phyloP scores from a whole-genome alignment of 768 basidiomycete species.

The Russula sp. region DNA sequence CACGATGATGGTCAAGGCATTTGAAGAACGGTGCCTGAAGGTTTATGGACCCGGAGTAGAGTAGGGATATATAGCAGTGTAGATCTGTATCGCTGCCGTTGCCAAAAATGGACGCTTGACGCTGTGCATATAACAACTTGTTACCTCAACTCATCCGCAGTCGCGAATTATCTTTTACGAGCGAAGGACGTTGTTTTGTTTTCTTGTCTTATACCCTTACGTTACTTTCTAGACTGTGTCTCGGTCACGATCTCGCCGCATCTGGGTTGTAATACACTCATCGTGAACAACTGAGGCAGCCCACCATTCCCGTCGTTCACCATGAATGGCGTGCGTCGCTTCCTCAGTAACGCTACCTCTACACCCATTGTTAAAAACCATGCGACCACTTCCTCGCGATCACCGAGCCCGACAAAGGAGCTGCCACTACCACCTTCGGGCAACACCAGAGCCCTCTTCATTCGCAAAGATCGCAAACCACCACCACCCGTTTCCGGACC shows the following conservation, averaged over 20 bases:
- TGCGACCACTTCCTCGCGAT: conserved; percentile 22
- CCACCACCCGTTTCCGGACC: conserved; percentile 28
- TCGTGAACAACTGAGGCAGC: not conserved
- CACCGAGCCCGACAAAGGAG: conserved; percentile 22
- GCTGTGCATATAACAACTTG: not conserved
- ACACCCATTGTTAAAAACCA: not conserved
- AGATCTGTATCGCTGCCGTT: not conserved
- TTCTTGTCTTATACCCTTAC: not conserved
- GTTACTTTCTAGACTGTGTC: not conserved
- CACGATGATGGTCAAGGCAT: conserved; percentile 85
- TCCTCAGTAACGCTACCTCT: conserved; percentile 23
- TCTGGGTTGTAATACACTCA: not conserved
- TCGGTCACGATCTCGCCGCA: not conserved
- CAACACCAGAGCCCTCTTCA: conserved; percentile 23
- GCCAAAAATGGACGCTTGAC: not conserved
- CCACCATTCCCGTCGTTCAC: not conserved
- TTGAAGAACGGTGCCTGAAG: conserved; percentile 74
- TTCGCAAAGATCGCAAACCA: conserved; percentile 23
- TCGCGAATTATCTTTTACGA: not conserved
- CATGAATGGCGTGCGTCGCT: conserved; percentile 34
- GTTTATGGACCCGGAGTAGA: conserved; percentile 51
- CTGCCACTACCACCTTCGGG: conserved; percentile 15
- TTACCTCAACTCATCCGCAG: not conserved
- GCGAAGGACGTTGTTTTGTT: not conserved
- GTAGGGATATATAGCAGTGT: not conserved